Evolutionary conservation across 148 eudicot genomes (phyloP).

Genomic region (Amaranthus cruentus): DNA sequence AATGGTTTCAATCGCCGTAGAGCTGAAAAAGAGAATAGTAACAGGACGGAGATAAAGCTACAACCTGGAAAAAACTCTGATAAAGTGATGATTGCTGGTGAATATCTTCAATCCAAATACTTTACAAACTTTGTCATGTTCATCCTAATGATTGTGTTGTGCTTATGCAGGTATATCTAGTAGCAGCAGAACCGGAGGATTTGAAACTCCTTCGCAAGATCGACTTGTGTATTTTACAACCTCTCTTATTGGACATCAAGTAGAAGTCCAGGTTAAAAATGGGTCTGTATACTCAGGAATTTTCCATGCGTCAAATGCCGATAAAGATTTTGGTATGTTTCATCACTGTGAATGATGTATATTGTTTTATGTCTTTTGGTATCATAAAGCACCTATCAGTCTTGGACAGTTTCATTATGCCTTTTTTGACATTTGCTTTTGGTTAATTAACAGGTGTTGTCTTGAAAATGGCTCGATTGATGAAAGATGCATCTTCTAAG

Average conservation of each 20-base stretch:
- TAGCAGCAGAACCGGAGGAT: conserved; percentile 35
- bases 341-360: not conserved
- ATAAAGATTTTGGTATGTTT: conserved; percentile 74
- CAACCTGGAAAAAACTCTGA: conserved; percentile 59
- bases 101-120: conserved; percentile 18
- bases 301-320: conserved; percentile 72
- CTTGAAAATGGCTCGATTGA: conserved; percentile 79
- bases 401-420: not conserved
- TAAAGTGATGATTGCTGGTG: conserved; percentile 45
- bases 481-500: conserved; percentile 46
- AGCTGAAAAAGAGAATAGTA: conserved; percentile 51
- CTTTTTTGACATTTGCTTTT: conserved; percentile 10
- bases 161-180: conserved; percentile 33
- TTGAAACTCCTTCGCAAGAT: conserved; percentile 52
- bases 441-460: conserved; percentile 51
- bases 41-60: conserved; percentile 47
- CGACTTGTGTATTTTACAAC: conserved; percentile 67
- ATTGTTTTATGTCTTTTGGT: not conserved
- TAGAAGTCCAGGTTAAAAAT: conserved; percentile 85
- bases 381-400: not conserved
- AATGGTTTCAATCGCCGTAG: conserved; percentile 68
- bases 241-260: conserved; percentile 83
- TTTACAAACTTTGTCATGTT: conserved; percentile 7
- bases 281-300: conserved; percentile 80
- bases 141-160: conserved; percentile 15